Conservation (phyloP, 768 basidiomycete species). For the Phanerochaete sordida region DNA sequence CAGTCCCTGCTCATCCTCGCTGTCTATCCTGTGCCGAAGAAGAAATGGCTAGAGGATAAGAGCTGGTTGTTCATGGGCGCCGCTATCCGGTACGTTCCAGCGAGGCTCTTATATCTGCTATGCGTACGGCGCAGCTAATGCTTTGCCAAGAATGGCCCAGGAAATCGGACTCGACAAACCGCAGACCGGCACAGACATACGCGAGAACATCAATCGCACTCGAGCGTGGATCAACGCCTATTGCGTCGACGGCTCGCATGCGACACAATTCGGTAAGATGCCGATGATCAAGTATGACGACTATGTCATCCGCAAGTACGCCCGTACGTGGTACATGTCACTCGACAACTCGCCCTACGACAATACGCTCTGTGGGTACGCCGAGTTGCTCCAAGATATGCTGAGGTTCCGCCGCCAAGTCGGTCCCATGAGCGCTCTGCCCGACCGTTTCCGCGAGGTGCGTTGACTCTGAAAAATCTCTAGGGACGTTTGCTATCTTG, state of each 20-base stretch:
- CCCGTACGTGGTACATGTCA: constrained; percentile 29
- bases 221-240: constrained; percentile 71
- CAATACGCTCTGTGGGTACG: constrained; percentile 44
- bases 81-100: constrained; percentile 50
- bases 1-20: constrained; percentile 67
- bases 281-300: constrained; percentile 60
- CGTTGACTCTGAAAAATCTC: no score
- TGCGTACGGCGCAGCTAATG: neutral
- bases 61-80: constrained; percentile 68
- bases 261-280: constrained; percentile 67
- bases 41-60: constrained; percentile 60
- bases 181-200: constrained; percentile 40
- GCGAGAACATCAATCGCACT: constrained; percentile 63
- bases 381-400: constrained; percentile 48
- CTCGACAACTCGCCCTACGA: constrained; percentile 24
- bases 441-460: neutral
- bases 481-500: no score
- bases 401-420: constrained; percentile 38
- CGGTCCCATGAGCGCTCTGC: constrained; percentile 1
- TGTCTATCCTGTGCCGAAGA: constrained; percentile 53
- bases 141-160: constrained; percentile 54
- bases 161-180: constrained; percentile 58
- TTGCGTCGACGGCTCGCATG: constrained; percentile 64
- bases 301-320: constrained; percentile 47
- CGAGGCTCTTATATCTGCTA: neutral